These are phyloP conservation scores for Termitomyces sp. DNA, from an alignment of 768 basidiomycete species.

Conservation along the genomic window DNA sequence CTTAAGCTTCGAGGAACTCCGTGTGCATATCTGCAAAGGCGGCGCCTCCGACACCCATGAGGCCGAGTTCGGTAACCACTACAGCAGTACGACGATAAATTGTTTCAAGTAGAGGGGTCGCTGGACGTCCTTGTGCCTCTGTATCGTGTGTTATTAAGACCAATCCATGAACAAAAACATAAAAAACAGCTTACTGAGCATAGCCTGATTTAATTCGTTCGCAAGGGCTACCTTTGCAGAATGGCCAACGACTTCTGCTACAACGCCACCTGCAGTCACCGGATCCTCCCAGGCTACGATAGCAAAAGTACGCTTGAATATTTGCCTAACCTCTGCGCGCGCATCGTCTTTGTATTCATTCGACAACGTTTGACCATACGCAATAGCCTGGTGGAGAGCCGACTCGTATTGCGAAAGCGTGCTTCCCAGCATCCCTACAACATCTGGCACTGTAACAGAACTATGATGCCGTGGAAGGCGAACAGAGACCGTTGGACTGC, in stretches of 20 bases:
- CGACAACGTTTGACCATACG: conserved; percentile 70
- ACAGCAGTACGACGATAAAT: conserved; percentile 73
- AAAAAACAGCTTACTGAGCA: conserved; percentile 55
- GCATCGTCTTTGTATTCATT: conserved; percentile 61
- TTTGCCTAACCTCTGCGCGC: conserved; percentile 57
- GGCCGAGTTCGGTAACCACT: conserved; percentile 64
- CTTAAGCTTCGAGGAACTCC: conserved; percentile 57
- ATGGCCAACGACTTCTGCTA: conserved; percentile 64
- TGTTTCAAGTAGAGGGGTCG: conserved; percentile 67
- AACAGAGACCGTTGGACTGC: conserved; percentile 16
- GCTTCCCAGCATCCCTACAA: conserved; percentile 14
- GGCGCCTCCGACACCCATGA: conserved; percentile 69
- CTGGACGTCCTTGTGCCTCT: conserved; percentile 79
- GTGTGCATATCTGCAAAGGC: conserved; percentile 77
- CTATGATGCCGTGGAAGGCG: conserved; percentile 5
- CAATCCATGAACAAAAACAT: neutral
- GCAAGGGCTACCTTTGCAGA: conserved; percentile 62
- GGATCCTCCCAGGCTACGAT: conserved; percentile 81
- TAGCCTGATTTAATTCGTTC: conserved; percentile 76
- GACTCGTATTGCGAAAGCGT: conserved; percentile 40
- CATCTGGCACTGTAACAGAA: conserved; percentile 5
- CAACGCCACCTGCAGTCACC: conserved; percentile 56
- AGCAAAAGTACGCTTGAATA: conserved; percentile 72
- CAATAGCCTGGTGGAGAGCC: conserved; percentile 60
- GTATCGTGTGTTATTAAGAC: neutral